Conservation (phyloP, 192 early-diverging fungal species). For the Podila verticillata region DNA sequence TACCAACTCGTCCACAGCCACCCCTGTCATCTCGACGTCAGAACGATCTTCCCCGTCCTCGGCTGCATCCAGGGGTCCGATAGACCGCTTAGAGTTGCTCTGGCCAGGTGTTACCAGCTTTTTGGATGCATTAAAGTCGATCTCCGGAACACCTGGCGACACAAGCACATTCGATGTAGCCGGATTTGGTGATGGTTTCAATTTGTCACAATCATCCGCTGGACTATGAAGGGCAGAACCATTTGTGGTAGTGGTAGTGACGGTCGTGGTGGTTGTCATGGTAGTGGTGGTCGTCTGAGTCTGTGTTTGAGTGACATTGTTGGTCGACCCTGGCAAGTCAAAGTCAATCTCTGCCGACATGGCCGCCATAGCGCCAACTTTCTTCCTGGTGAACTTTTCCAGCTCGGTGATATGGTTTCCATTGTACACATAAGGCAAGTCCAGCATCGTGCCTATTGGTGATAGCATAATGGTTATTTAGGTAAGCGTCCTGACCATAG, state of each 20-base stretch:
- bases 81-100: neutral
- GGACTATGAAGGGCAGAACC: slow-evolving; percentile 4
- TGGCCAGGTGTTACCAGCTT: neutral
- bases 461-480: neutral
- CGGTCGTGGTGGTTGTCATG: slow-evolving; percentile 12
- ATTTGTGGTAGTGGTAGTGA: slow-evolving; percentile 4
- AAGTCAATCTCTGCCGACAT: slow-evolving; percentile 38
- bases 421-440: slow-evolving; percentile 69
- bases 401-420: slow-evolving; percentile 42
- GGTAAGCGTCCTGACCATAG: neutral
- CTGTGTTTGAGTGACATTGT: slow-evolving; percentile 4
- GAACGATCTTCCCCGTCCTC: neutral
- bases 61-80: neutral
- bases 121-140: neutral
- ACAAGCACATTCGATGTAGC: neutral
- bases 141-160: neutral
- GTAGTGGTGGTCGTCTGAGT: slow-evolving; percentile 24
- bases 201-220: neutral
- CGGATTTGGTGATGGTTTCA: neutral
- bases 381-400: slow-evolving; percentile 35
- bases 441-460: slow-evolving; percentile 63
- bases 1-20: neutral
- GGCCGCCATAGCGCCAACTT: slow-evolving; percentile 49
- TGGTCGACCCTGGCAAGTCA: slow-evolving; percentile 35
- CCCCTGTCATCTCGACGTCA: neutral